Base-by-base conservation (phyloP, 768 basidiomycete genomes). In the Boletus tylopilopsis region DNA sequence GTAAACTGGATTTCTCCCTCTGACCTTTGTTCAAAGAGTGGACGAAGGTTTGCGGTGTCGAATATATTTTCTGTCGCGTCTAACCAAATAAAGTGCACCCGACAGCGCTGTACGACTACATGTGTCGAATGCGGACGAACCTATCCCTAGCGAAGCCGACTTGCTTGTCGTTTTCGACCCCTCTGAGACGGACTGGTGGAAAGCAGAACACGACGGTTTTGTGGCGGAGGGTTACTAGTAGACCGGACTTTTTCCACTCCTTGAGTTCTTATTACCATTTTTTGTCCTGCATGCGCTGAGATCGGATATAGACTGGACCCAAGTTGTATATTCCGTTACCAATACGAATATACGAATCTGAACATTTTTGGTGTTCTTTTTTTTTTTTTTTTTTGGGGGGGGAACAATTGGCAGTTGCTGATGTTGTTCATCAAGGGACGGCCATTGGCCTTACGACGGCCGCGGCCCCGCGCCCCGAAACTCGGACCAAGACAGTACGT, bases 181-280 rank as follows among this genome's bases (percentile, higher is more conserved):
- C 40, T 78, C 78, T 46, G 96, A 97, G 57, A 76, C 73, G 45
- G 89, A 90, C 60, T 98, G 96, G 96, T 98, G 91, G 91, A 97
- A 94, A 73, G 87, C 86, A 33, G 94, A 97, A 71, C 79, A 80
- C 61, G 82, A 79, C 41, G 95, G 95, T 21, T 69, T 84, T 52
- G 83, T 84, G 59, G 75, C 77, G 63, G 81, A 87, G 81, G 90
- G 95, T 96, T 85, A 95, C 94, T 95, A 60, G 72, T 59, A 60
- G 6, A 6, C 68, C 68, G 61, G 49, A 48, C 42, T 50, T 48
- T 22, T n/a, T 67, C 59, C 59, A 64, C 71, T 76, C 73, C 77
- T 75, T 78, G 71, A 72, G 80, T 80, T 72, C 71, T 63, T 76
- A 51, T 56, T 55, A n/a, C n/a, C n/a, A n/a, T n/a, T n/a, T n/a